Conservation (phyloP, 768 basidiomycete species). For the Phanerochaete sordida region DNA sequence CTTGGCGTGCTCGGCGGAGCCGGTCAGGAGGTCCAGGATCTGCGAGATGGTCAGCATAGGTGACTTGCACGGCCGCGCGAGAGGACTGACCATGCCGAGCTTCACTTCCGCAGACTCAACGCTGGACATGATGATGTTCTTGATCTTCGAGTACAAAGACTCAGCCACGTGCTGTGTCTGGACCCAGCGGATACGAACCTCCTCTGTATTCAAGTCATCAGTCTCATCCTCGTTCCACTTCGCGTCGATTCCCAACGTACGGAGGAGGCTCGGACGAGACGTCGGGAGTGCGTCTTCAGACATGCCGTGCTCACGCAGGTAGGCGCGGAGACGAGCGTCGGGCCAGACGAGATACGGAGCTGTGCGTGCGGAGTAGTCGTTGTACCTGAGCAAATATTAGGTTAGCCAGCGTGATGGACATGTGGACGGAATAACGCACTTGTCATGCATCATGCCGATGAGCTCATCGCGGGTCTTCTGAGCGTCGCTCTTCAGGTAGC, state of each 20-base stretch:
- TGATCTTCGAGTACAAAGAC: conserved; percentile 54
- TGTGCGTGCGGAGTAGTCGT: conserved; percentile 40
- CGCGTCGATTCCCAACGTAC: conserved; percentile 33
- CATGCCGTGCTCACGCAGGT: conserved; percentile 74
- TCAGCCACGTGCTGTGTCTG: conserved; percentile 58
- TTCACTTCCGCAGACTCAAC: conserved; percentile 77
- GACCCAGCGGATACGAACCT: conserved; percentile 77
- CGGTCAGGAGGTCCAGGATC: conserved; percentile 39
- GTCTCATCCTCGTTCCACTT: background rate
- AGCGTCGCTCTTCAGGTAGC: conserved; percentile 56
- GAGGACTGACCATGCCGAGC: conserved; percentile 43
- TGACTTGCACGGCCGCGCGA: background rate
- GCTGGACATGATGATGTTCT: conserved; percentile 61
- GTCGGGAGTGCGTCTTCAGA: conserved; percentile 66
- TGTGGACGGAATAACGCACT: conserved; percentile 37
- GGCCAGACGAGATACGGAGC: conserved; percentile 85
- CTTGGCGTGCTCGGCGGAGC: conserved; percentile 30
- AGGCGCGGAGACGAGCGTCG: conserved; percentile 88
- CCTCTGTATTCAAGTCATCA: conserved; percentile 41
- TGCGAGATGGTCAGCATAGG: background rate
- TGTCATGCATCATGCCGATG: conserved; percentile 64
- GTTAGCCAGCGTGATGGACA: background rate
- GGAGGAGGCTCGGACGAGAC: conserved; percentile 72
- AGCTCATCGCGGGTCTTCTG: conserved; percentile 71
- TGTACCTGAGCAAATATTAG: conserved; percentile 39